phyloP scores from a whole-genome alignment of 371 early-diverging fungal species.

The Mortierella sp. region DNA sequence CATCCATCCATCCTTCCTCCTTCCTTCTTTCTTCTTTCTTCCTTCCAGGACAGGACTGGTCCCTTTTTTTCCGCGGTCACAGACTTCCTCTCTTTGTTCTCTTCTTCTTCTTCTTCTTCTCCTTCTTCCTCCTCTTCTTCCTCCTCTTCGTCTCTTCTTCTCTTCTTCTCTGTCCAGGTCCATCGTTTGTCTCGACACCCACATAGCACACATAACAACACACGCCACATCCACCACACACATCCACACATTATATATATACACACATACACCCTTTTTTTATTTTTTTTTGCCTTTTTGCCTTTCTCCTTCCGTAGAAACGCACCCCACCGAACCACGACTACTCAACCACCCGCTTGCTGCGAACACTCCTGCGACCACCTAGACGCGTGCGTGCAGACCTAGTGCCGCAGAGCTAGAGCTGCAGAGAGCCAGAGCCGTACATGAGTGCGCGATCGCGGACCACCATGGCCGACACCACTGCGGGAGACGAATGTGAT shows the following conservation, averaged over 20 bases:
- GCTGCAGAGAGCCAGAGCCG: background rate
- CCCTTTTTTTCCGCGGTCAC: background rate
- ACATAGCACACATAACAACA: slow-evolving; percentile 1
- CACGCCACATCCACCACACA: background rate
- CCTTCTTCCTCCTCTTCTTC: background rate
- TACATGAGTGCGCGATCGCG: background rate
- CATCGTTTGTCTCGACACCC: background rate
- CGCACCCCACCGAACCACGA: background rate
- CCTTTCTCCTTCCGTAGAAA: background rate
- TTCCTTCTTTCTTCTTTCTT: background rate
- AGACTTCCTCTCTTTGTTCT: background rate
- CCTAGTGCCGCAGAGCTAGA: background rate
- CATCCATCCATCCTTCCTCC: background rate
- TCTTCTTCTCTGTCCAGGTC: background rate
- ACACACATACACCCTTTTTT: background rate
- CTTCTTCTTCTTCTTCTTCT: slow-evolving; percentile 2
- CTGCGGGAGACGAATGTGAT: slow-evolving; percentile 14
- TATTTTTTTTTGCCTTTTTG: background rate
- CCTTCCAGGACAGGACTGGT: background rate
- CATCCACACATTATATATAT: background rate
- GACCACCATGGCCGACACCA: background rate
- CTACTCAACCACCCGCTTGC: background rate
- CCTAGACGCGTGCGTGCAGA: background rate
- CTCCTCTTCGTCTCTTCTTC: background rate
- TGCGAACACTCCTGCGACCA: background rate